Evolutionary conservation across 2,329 filamentous ascomycete genomes (phyloP).

Genomic region (Coniochaeta hoffmannii): DNA sequence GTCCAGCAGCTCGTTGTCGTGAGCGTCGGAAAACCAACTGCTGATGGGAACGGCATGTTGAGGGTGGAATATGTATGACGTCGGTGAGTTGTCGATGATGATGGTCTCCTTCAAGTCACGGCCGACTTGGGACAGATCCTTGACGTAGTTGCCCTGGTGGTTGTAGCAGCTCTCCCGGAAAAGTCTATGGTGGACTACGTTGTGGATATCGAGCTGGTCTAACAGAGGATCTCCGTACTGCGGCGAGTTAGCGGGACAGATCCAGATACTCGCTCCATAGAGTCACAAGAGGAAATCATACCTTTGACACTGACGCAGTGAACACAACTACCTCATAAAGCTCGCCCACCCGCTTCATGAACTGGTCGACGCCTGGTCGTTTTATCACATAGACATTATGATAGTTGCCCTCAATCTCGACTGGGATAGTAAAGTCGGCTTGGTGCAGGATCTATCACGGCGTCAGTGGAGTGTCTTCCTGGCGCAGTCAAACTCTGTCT

Average conservation of each 20-base stretch:
- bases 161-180: constrained; percentile 99
- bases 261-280: too few relatives aligned
- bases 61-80: constrained; percentile 98
- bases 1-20: constrained; percentile 97
- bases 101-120: constrained; percentile 95
- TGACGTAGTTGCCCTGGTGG: constrained; percentile 98
- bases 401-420: constrained; percentile 97
- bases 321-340: constrained; percentile 98
- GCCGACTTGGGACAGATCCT: constrained; percentile 95
- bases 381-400: constrained; percentile 99
- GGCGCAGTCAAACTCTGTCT: constrained; percentile 11
- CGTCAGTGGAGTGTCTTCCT: constrained; percentile 6
- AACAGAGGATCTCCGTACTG: constrained; percentile 94
- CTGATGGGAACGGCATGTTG: constrained; percentile 98
- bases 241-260: constrained; percentile 13
- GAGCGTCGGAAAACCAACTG: constrained; percentile 99
- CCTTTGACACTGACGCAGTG: constrained; percentile 96
- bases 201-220: constrained; percentile 94
- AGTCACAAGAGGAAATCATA: constrained; percentile 25
- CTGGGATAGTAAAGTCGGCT: constrained; percentile 97
- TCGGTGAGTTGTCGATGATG: constrained; percentile 99
- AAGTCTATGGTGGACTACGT: constrained; percentile 89
- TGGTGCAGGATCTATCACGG: constrained; percentile 77
- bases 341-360: constrained; percentile 97
- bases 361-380: constrained; percentile 94